Evolutionary conservation across 208 protist genomes (phyloP), one percentile per base, ranked within the genome.

Genomic region (Herpetomonas tarakana): DNA sequence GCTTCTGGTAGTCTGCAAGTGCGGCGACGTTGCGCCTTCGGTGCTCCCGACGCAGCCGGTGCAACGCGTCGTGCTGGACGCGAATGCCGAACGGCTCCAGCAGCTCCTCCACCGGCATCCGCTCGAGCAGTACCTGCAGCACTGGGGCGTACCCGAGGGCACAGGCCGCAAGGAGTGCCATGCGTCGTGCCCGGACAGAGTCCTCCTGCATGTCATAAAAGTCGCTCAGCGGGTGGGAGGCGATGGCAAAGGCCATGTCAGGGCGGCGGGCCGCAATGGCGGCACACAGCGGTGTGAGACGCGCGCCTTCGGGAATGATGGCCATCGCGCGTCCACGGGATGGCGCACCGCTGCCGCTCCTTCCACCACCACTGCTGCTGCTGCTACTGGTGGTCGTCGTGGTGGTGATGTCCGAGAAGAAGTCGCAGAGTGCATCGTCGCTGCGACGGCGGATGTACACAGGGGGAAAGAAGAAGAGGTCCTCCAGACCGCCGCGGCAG

Each of bases 131-230:
- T 14, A 86, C 81, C 38, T 80, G 81, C 21, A 93, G 55, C 25
- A 91, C 74, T 7, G 85, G 74, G 18, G 49, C 59, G 60, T 93
- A 93, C 28, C 86, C 86, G 0, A 93, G 70, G 4, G 81, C 76
- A 24, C 78, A 83, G 18, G 78, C 69, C 3, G 73, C 81, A 22
- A 83, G 74, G 18, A 93, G 52, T 19, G 86, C 80, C 52, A 74
- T 76, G 30, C 74, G 70, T 31, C 82, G 73, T 46, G 84, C 74
- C 24, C 71, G 71, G n/a, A 68, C 41, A 25, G 56, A 46, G 21
- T 35, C 28, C 41, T 69, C 62, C 35, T 58, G 61, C 16, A 27
- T 59, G 30, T 59, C 66, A 25, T 74, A 58, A 60, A 88, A 83
- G 45, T 78, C 55, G 21, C 77, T 84, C 47, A 93, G 60, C 2